phyloP scores from a whole-genome alignment of 371 early-diverging fungal species.

The Lichtheimia ornata region DNA sequence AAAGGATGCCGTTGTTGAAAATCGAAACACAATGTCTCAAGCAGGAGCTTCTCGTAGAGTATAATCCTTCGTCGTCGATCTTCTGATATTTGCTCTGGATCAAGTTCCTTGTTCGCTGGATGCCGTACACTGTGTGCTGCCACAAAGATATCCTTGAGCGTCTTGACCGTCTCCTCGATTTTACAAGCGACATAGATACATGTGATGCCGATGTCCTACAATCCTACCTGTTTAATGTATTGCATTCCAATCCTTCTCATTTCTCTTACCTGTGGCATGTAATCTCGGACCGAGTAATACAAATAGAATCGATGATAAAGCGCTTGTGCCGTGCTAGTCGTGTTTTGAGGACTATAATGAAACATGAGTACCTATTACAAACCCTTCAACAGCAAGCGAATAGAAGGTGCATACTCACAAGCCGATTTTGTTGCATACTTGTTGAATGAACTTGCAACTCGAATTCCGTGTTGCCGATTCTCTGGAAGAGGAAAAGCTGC shows the following conservation, averaged over 20 bases:
- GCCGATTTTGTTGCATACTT: slow-evolving; percentile 49
- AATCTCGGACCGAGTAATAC: slow-evolving; percentile 58
- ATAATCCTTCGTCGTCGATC: slow-evolving; percentile 59
- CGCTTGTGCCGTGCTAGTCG: slow-evolving; percentile 73
- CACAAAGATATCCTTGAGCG: slow-evolving; percentile 71
- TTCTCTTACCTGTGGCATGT: slow-evolving; percentile 32
- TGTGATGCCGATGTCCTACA: slow-evolving; percentile 60
- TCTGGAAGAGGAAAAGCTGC: slow-evolving; percentile 21
- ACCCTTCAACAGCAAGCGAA: too few relatives aligned
- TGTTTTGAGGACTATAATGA: slow-evolving; percentile 65
- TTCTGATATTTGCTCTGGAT: slow-evolving; percentile 58
- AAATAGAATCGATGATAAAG: slow-evolving; percentile 72
- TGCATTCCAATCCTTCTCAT: neutral
- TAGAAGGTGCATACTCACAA: slow-evolving; percentile 27
- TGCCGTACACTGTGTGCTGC: slow-evolving; percentile 62
- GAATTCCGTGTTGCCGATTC: slow-evolving; percentile 33
- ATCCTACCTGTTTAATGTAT: neutral
- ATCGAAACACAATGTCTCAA: slow-evolving; percentile 67
- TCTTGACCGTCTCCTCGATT: slow-evolving; percentile 78
- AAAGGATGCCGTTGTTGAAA: slow-evolving; percentile 66
- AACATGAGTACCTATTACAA: too few relatives aligned
- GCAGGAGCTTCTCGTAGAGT: slow-evolving; percentile 57
- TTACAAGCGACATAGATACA: slow-evolving; percentile 78
- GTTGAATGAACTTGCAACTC: slow-evolving; percentile 52
- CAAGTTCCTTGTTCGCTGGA: slow-evolving; percentile 58